phyloP scores from a whole-genome alignment of 2,329 filamentous ascomycete species.

The Cercospora berteroae region DNA sequence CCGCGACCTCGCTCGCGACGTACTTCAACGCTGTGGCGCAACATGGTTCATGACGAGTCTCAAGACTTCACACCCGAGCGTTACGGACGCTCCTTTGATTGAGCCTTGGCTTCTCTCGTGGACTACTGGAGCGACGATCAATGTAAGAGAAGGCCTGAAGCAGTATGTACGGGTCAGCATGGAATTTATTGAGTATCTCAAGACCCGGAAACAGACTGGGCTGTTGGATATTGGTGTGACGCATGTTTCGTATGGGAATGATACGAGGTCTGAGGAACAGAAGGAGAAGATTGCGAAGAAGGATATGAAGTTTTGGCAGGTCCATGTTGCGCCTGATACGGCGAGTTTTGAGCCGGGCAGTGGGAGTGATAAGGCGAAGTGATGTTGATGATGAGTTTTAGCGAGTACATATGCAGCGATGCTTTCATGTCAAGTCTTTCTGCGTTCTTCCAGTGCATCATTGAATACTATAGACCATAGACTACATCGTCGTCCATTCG shows the following conservation, averaged over 20 bases:
- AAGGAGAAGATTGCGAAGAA: constrained; percentile 17
- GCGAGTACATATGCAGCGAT: not conserved
- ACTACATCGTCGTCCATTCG: not conserved
- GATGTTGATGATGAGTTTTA: not conserved
- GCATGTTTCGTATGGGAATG: constrained; percentile 36
- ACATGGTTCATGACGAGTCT: constrained; percentile 44
- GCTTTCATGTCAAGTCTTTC: not conserved
- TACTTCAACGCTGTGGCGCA: constrained; percentile 43
- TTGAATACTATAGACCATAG: not conserved
- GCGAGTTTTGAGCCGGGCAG: constrained; percentile 11
- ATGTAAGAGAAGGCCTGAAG: constrained; percentile 54
- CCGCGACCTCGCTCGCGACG: constrained; percentile 46
- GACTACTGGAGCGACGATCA: constrained; percentile 58
- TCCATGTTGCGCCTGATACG: constrained; percentile 35
- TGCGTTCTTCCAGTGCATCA: not conserved
- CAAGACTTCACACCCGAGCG: constrained; percentile 54
- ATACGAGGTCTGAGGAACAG: constrained; percentile 22
- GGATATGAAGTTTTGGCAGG: constrained; percentile 39
- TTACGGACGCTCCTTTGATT: constrained; percentile 63
- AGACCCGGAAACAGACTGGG: constrained; percentile 42
- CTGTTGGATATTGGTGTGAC: constrained; percentile 51
- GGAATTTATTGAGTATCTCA: constrained; percentile 54
- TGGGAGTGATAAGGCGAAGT: not conserved
- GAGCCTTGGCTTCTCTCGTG: constrained; percentile 59
- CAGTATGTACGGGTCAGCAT: constrained; percentile 60